Percentiles rank a stretch among this genome's conserved stretches.
Conservation (phyloP, 2,329 filamentous ascomycete species). For the Pestalotiopsis sp. region DNA sequence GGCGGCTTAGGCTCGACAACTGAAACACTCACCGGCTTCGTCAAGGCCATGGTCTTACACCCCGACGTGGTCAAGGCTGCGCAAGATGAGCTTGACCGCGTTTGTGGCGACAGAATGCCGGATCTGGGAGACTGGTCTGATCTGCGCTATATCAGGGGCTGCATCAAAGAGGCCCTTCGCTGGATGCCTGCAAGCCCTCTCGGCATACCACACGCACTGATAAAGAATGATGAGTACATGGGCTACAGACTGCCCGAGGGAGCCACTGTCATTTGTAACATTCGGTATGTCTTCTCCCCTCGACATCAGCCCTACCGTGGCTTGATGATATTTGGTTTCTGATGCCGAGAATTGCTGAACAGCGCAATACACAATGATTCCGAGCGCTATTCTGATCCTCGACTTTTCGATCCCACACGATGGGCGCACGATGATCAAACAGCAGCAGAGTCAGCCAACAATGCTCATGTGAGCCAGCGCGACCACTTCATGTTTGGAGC, state of each 20-base stretch:
- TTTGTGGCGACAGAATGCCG: slow-evolving; percentile 53
- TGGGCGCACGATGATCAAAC: slow-evolving; percentile 21
- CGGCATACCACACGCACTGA: slow-evolving; percentile 48
- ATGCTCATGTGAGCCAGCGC: slow-evolving; percentile 42
- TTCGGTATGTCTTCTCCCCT: slow-evolving; percentile 38
- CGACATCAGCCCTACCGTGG: too few species aligned
- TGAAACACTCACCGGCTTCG: slow-evolving; percentile 45
- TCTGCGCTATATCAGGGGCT: slow-evolving; percentile 53
- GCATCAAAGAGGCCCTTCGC: slow-evolving; percentile 55
- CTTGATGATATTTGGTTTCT: too few species aligned
- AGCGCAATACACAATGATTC: slow-evolving; percentile 38
- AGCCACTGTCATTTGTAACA: slow-evolving; percentile 33
- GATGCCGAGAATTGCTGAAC: too few species aligned
- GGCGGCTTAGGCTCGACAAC: slow-evolving; percentile 43
- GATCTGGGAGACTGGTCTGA: slow-evolving; percentile 45
- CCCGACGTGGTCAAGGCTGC: slow-evolving; percentile 49
- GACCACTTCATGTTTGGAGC: slow-evolving; percentile 58
- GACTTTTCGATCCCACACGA: slow-evolving; percentile 39
- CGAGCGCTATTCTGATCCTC: slow-evolving; percentile 37
- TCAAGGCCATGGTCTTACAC: slow-evolving; percentile 49
- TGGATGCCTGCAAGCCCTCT: slow-evolving; percentile 44
- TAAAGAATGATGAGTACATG: slow-evolving; percentile 41
- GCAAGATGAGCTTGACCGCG: slow-evolving; percentile 55
- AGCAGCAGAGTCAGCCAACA: slow-evolving; percentile 27
- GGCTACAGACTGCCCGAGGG: slow-evolving; percentile 46